A percentile compares a stretch with the other conserved stretches of the same genome.
Evolutionary conservation across 306 rosid species (phyloP).

Genomic region (Lathyrus sativus): DNA sequence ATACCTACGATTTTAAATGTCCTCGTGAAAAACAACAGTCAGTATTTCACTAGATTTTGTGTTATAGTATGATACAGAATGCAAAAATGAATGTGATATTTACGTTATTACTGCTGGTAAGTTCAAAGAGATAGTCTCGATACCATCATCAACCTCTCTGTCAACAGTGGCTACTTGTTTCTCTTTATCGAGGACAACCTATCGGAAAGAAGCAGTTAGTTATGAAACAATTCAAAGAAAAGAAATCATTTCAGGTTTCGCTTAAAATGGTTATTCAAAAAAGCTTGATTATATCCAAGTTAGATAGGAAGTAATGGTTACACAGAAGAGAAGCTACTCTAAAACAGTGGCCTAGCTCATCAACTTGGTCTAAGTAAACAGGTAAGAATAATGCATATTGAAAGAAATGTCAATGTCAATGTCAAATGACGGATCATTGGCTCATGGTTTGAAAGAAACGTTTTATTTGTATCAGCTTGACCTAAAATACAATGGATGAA

Average conservation of each 20-base stretch:
- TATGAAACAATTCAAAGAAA: slow-evolving; percentile 29
- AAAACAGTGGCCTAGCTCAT: too few relatives aligned
- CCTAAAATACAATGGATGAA: slow-evolving; percentile 10
- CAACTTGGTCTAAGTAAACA: too few relatives aligned
- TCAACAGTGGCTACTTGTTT: slow-evolving; percentile 76
- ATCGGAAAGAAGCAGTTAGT: slow-evolving; percentile 59
- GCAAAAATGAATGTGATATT: slow-evolving; percentile 39
- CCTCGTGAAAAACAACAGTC: background rate
- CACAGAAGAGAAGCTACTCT: too few relatives aligned
- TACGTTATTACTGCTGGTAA: slow-evolving; percentile 95
- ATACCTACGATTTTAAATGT: background rate
- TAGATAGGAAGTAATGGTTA: too few relatives aligned
- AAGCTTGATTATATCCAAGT: too few relatives aligned
- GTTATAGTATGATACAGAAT: slow-evolving; percentile 13
- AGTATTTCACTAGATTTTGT: slow-evolving; percentile 1
- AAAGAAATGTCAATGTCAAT: background rate
- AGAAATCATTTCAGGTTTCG: background rate
- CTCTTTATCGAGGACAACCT: slow-evolving; percentile 93
- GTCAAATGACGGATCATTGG: background rate
- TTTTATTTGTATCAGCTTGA: slow-evolving; percentile 1
- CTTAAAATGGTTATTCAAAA: background rate
- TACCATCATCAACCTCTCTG: slow-evolving; percentile 94
- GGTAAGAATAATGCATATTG: slow-evolving; percentile 5
- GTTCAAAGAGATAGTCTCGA: slow-evolving; percentile 74
- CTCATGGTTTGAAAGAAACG: slow-evolving; percentile 5